Evolutionary conservation across 2,329 filamentous ascomycete species (phyloP).

Genomic region (Hypoxylon sp.): DNA sequence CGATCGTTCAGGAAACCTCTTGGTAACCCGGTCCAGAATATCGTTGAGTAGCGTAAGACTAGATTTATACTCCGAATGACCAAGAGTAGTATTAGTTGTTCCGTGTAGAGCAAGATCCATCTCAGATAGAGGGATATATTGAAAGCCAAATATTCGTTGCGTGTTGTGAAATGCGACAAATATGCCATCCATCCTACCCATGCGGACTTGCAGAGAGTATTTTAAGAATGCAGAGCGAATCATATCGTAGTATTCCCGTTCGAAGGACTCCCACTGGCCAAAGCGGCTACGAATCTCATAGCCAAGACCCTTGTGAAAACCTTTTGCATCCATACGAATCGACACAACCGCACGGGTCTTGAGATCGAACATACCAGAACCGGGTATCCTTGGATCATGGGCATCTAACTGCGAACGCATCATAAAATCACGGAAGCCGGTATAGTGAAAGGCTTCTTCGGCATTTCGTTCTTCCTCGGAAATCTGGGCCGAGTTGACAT

Average conservation of each 20-base stretch:
- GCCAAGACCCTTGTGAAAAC: slow-evolving; percentile 81
- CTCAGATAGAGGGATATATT: slow-evolving; percentile 88
- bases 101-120: slow-evolving; percentile 95
- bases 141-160: slow-evolving; percentile 95
- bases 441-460: slow-evolving; percentile 89
- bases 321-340: slow-evolving; percentile 86
- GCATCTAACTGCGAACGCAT: slow-evolving; percentile 97
- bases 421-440: slow-evolving; percentile 86
- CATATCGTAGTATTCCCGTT: slow-evolving; percentile 98
- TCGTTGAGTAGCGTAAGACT: slow-evolving; percentile 86
- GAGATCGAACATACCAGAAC: slow-evolving; percentile 94
- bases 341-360: slow-evolving; percentile 94
- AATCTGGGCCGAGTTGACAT: slow-evolving; percentile 76
- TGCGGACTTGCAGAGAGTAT: slow-evolving; percentile 95
- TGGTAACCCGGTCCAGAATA: slow-evolving; percentile 80
- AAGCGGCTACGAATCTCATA: slow-evolving; percentile 86
- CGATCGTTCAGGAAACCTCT: slow-evolving; percentile 81
- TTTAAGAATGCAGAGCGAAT: slow-evolving; percentile 94
- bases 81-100: slow-evolving; percentile 74
- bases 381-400: slow-evolving; percentile 86
- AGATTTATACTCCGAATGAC: slow-evolving; percentile 87
- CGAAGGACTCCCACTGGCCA: slow-evolving; percentile 90
- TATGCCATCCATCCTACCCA: slow-evolving; percentile 98
- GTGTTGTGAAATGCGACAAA: slow-evolving; percentile 98
- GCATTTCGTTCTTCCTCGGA: slow-evolving; percentile 79